phyloP scores from a whole-genome alignment of 2,329 filamentous ascomycete genomes.

The Chaetomiaceae sp. region DNA sequence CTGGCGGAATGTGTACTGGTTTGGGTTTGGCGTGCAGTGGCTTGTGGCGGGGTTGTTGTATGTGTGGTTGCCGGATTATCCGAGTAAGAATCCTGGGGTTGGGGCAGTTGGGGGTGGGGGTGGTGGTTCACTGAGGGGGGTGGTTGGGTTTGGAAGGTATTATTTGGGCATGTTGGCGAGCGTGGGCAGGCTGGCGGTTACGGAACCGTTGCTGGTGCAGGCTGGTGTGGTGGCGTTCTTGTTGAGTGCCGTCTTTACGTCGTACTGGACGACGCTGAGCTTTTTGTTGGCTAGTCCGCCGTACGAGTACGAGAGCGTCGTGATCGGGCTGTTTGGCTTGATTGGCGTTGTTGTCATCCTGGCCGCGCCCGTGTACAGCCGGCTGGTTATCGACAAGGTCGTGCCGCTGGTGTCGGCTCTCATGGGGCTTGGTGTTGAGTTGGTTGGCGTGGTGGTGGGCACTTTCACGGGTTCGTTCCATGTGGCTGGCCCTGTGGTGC shows the following conservation, averaged over 20 bases:
- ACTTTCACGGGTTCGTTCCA: conserved; percentile 62
- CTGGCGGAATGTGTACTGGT: conserved; percentile 78
- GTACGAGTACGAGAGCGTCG: conserved; percentile 61
- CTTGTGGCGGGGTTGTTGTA: conserved; percentile 61
- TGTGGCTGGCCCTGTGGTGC: conserved; percentile 66
- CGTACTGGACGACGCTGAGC: conserved; percentile 63
- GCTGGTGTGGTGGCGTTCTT: conserved; percentile 63
- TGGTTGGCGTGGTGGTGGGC: conserved; percentile 61
- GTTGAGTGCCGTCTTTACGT: conserved; percentile 46
- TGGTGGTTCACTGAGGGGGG: not conserved
- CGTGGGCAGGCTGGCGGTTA: conserved; percentile 59
- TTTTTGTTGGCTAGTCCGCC: conserved; percentile 69
- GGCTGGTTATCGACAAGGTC: conserved; percentile 64
- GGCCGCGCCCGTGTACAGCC: conserved; percentile 64
- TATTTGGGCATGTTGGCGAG: conserved; percentile 62
- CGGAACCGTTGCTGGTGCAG: conserved; percentile 65
- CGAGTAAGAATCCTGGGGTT: conserved; percentile 55
- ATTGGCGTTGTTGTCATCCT: conserved; percentile 68
- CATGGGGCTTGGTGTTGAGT: conserved; percentile 52
- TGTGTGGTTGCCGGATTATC: conserved; percentile 76
- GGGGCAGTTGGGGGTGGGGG: conserved; percentile 26
- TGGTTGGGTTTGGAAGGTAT: conserved; percentile 30
- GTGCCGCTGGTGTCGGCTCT: conserved; percentile 64
- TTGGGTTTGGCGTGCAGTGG: conserved; percentile 67
- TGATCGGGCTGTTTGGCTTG: conserved; percentile 73